Base-by-base conservation (phyloP, 2,329 filamentous ascomycete genomes). In the Alternaria atra region DNA sequence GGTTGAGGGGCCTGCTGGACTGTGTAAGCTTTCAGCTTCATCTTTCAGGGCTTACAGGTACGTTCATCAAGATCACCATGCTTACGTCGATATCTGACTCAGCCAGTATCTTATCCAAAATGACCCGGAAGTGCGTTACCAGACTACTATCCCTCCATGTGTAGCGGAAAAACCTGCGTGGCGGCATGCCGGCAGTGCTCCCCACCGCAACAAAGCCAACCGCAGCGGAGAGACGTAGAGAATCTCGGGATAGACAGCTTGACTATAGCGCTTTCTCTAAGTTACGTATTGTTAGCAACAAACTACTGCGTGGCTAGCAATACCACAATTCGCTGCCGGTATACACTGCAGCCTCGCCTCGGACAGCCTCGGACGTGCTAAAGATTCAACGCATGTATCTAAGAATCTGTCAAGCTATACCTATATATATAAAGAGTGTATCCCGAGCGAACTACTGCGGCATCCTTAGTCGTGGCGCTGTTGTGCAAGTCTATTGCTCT, bases 311-410 rank as follows among this genome's bases (percentile, higher is more conserved):
- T 46, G 43, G 25, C 43, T 46, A 30, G 43, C 27, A 46, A 46
- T 46, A 46, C 43, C 23, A 46, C 43, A 30, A 46, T 46, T 46
- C 27, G 25, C 43, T 46, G 43, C 43, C 43, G n/a, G 43, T 23
- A 46, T 46, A 5, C 5, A 46, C 43, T 23, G n/a, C 6, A 46
- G 25, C 27, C 25, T 23, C 13, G n/a, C n/a, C n/a, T n/a, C n/a
- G n/a, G n/a, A n/a, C n/a, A n/a, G n/a, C n/a, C n/a, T n/a, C n/a
- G n/a, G n/a, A n/a, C n/a, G n/a, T n/a, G n/a, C n/a, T n/a, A n/a
- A n/a, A n/a, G n/a, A n/a, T n/a, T n/a, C n/a, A n/a, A n/a, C n/a
- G n/a, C n/a, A n/a, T n/a, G n/a, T n/a, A n/a, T n/a, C n/a, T n/a
- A n/a, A n/a, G n/a, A n/a, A n/a, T n/a, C n/a, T n/a, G n/a, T n/a